Percentiles rank a stretch among this genome's conserved stretches.
Conservation (phyloP, 306 rosid genomes). For the Lathyrus sativus region DNA sequence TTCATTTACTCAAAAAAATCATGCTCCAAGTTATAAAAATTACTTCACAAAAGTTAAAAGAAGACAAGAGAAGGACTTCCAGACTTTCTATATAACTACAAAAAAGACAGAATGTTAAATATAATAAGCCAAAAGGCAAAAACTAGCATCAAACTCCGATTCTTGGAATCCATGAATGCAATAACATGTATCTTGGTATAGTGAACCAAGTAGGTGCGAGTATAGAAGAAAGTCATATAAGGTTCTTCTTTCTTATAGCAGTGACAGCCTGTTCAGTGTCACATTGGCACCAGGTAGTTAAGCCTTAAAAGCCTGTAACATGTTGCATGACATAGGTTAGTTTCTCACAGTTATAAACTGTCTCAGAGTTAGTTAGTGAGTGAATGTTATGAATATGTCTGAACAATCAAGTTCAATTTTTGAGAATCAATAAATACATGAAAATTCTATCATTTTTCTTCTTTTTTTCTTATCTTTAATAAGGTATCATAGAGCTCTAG, state of each 20-base stretch:
- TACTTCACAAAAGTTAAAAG: background rate
- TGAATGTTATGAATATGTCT: background rate
- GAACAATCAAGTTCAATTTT: background rate
- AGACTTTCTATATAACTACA: background rate
- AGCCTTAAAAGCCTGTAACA: background rate
- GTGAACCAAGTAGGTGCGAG: slow-evolving; percentile 6
- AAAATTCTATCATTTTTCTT: background rate
- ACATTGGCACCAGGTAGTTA: background rate
- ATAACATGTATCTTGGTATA: background rate
- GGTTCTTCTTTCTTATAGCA: background rate
- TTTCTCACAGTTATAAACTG: background rate
- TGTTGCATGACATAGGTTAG: background rate
- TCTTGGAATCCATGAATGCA: background rate
- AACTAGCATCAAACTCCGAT: slow-evolving; percentile 3
- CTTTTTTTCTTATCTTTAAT: background rate
- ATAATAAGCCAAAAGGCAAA: slow-evolving; percentile 12
- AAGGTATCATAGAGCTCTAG: background rate
- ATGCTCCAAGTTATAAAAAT: background rate
- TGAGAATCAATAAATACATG: background rate
- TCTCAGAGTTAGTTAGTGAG: background rate
- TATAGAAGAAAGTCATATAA: background rate
- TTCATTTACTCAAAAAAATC: background rate
- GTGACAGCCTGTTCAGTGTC: background rate
- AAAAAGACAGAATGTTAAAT: background rate
- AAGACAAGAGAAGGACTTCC: slow-evolving; percentile 1